Evolutionary conservation across 1,284 basidiomycete genomes (phyloP).

Genomic region (Paramarasmius palmivorus): DNA sequence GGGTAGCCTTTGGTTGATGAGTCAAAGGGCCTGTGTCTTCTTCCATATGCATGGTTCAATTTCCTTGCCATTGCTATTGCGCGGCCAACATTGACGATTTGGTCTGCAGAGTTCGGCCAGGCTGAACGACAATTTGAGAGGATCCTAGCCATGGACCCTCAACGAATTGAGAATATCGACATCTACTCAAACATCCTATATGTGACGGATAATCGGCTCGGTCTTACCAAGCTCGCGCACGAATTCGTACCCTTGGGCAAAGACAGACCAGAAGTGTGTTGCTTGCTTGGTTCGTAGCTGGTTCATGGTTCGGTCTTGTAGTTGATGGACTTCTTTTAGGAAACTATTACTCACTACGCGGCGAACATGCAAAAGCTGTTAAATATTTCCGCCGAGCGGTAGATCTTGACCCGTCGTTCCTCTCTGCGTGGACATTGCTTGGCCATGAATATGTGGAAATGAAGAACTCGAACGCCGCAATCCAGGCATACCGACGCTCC

Average conservation of each 20-base stretch:
- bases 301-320: not conserved
- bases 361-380: conserved; percentile 95
- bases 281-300: conserved; percentile 75
- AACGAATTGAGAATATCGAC: conserved; percentile 93
- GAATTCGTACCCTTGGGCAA: conserved; percentile 87
- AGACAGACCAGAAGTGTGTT: conserved; percentile 93
- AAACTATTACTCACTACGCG: conserved; percentile 93
- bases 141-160: conserved; percentile 82
- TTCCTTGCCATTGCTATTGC: conserved; percentile 1
- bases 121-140: conserved; percentile 85
- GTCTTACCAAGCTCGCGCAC: conserved; percentile 91
- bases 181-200: conserved; percentile 98
- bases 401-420: conserved; percentile 90
- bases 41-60: conserved; percentile 83
- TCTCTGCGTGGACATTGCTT: conserved; percentile 99
- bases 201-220: conserved; percentile 87
- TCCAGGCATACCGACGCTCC: conserved; percentile 95
- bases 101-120: conserved; percentile 73
- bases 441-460: conserved; percentile 99
- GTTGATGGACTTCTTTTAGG: conserved; percentile 47
- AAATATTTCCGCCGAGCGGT: conserved; percentile 95
- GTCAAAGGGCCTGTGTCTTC: conserved; percentile 81
- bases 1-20: conserved; percentile 83
- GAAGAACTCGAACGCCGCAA: conserved; percentile 98
- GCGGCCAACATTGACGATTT: conserved; percentile 13